phyloP scores from a whole-genome alignment of 2,329 filamentous ascomycete genomes.

The Microsporum canis region DNA sequence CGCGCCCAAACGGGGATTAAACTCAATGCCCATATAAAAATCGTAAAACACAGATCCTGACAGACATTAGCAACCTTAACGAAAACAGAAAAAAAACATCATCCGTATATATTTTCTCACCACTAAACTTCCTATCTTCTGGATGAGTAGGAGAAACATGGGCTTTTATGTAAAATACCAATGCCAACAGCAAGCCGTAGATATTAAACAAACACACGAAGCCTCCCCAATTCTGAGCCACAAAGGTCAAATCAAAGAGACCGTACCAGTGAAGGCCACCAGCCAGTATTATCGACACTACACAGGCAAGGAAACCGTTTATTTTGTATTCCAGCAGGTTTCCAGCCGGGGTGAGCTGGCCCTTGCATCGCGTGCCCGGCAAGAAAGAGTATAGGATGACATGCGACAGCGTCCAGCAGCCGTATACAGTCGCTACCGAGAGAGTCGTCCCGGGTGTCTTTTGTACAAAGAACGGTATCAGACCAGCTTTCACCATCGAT shows the following conservation, averaged over 20 bases:
- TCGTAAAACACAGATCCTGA: conserved; percentile 31
- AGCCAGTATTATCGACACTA: conserved; percentile 29
- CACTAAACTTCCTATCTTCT: conserved; percentile 35
- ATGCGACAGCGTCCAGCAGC: conserved; percentile 27
- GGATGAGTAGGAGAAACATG: conserved; percentile 30
- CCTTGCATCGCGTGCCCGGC: conserved; percentile 24
- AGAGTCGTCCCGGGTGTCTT: not conserved
- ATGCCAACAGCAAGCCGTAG: conserved; percentile 25
- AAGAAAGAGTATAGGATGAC: conserved; percentile 25
- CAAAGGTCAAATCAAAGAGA: conserved; percentile 29
- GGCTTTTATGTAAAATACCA: conserved; percentile 31
- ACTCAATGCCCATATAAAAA: conserved; percentile 38
- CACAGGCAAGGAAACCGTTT: conserved; percentile 35
- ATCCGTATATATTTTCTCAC: not conserved
- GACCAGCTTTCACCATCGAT: not conserved
- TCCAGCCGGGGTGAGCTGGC: conserved; percentile 36
- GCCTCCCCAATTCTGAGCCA: conserved; percentile 35
- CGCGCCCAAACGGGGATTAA: conserved; percentile 36
- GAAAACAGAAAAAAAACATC: not conserved
- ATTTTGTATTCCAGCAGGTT: conserved; percentile 34
- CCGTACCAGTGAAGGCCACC: conserved; percentile 19
- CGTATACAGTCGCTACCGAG: conserved; percentile 15
- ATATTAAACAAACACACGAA: conserved; percentile 32
- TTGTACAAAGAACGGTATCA: not conserved
- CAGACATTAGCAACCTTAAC: not conserved